A percentile compares a stretch with the other conserved stretches of the same genome.
phyloP scores from a whole-genome alignment of 768 basidiomycete genomes.

The Termitomyces bulborhizus region DNA sequence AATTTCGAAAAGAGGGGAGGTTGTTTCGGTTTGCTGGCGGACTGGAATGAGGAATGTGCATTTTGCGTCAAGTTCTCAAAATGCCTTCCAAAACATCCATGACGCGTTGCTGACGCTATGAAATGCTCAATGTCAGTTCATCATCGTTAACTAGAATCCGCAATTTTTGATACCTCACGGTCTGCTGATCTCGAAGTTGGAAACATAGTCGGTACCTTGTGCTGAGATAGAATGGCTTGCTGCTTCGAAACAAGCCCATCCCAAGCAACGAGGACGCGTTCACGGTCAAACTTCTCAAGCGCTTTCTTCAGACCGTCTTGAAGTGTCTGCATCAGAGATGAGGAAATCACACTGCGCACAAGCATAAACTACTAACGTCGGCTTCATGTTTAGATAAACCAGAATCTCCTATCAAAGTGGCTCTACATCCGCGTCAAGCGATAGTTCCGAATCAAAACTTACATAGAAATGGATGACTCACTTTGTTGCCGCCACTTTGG shows the following conservation, averaged over 20 bases:
- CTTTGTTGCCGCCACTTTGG: constrained; percentile 65
- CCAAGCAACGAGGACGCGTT: constrained; percentile 69
- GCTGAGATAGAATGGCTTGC: constrained; percentile 52
- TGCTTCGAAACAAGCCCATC: constrained; percentile 68
- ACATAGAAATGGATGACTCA: constrained; percentile 23
- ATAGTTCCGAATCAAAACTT: background rate
- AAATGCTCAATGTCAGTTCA: constrained; percentile 1
- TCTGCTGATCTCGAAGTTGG: constrained; percentile 40
- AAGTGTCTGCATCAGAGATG: constrained; percentile 45
- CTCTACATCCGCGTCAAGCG: constrained; percentile 34
- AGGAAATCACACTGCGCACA: background rate
- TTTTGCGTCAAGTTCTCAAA: background rate
- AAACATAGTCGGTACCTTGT: constrained; percentile 71
- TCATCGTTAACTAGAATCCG: background rate
- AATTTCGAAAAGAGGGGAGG: background rate
- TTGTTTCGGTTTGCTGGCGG: background rate
- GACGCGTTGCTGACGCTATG: constrained; percentile 64
- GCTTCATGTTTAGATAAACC: constrained; percentile 62
- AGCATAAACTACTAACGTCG: constrained; percentile 32
- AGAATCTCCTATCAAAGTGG: constrained; percentile 55
- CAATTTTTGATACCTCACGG: constrained; percentile 41
- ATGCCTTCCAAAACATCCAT: constrained; percentile 61
- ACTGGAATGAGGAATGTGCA: background rate
- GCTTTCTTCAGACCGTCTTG: constrained; percentile 60
- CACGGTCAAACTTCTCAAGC: constrained; percentile 59